Conservation (phyloP, 441 rosid species). For the Kokia cookei region DNA sequence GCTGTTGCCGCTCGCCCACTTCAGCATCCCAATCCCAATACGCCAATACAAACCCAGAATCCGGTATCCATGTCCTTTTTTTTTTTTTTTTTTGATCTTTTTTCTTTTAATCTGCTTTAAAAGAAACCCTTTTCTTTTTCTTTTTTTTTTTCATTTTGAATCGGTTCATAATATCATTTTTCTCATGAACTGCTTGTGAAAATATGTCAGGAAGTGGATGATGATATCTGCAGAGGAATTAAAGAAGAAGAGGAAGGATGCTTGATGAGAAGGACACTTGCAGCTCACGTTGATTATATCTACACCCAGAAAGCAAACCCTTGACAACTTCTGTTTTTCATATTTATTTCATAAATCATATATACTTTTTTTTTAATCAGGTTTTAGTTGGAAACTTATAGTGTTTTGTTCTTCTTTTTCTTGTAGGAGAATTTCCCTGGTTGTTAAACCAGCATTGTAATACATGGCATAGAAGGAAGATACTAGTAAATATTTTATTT, state of each 20-base stretch:
- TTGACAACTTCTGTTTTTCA: too few relatives aligned
- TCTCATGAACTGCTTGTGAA: not conserved
- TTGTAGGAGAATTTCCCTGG: too few relatives aligned
- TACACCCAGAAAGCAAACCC: constrained; percentile 24
- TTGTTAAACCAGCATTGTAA: too few relatives aligned
- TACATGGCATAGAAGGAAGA: too few relatives aligned
- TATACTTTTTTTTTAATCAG: too few relatives aligned
- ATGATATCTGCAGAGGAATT: constrained; percentile 27
- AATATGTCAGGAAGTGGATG: constrained; percentile 14
- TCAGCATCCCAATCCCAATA: not conserved
- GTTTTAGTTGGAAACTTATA: too few relatives aligned
- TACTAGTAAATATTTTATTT: too few relatives aligned
- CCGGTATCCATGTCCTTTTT: constrained; percentile 26
- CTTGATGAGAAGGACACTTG: constrained; percentile 5
- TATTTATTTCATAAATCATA: too few relatives aligned
- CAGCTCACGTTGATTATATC: constrained; percentile 35
- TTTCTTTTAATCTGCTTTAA: not conserved
- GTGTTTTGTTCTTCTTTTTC: too few relatives aligned
- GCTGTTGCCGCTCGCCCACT: constrained; percentile 23
- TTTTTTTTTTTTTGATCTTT: not conserved
- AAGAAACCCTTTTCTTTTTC: not conserved
- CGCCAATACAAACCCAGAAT: not conserved
- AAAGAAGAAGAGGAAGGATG: constrained; percentile 31
- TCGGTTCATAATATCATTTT: not conserved
- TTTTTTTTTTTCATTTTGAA: not conserved